phyloP scores from a whole-genome alignment of 2,329 filamentous ascomycete genomes.

The Cytospora mali region DNA sequence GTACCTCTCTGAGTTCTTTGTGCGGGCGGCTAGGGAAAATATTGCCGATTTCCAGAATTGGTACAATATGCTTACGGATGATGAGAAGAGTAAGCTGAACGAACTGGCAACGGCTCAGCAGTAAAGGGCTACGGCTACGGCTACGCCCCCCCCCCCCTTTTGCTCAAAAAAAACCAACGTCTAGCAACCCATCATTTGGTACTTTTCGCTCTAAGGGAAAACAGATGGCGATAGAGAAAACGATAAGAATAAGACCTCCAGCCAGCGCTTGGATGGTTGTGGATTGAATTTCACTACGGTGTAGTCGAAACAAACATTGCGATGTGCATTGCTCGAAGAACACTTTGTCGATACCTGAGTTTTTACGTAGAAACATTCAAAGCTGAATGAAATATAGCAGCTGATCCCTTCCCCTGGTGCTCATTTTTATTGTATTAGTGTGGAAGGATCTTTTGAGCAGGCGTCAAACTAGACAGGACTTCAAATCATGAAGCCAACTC shows the following conservation, averaged over 20 bases:
- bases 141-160: no score
- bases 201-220: neutral
- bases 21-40: slow-evolving; percentile 58
- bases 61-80: slow-evolving; percentile 57
- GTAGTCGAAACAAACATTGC: neutral
- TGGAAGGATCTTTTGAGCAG: neutral
- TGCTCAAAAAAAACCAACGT: neutral
- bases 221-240: neutral
- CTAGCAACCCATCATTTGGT: neutral
- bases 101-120: slow-evolving; percentile 45
- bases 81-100: slow-evolving; percentile 60
- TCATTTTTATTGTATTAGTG: neutral
- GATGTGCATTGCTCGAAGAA: neutral
- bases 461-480: neutral
- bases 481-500: neutral
- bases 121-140: neutral
- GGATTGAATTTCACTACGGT: neutral
- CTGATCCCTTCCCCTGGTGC: neutral
- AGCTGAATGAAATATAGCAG: neutral
- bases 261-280: neutral
- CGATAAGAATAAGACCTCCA: neutral
- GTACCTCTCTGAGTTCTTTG: slow-evolving; percentile 83
- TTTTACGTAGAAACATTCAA: slow-evolving; percentile 11
- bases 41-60: slow-evolving; percentile 58
- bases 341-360: slow-evolving; percentile 20